Evolutionary conservation across 148 eudicot genomes (phyloP).

Genomic region (Beta vulgaris): DNA sequence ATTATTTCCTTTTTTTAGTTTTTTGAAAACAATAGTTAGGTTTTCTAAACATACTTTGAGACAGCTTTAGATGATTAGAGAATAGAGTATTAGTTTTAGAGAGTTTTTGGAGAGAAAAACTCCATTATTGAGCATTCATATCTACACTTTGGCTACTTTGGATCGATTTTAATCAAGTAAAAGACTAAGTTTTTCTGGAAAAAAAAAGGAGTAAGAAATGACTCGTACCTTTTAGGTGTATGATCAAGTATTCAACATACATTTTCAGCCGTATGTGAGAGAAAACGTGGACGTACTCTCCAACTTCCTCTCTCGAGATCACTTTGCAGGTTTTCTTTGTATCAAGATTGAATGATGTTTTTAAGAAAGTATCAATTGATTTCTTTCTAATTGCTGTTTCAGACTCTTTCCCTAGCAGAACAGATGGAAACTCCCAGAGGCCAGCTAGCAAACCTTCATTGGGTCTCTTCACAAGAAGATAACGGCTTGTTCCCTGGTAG

Average conservation of each 20-base stretch:
- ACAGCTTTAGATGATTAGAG: no score
- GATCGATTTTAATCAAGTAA: no score
- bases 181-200: no score
- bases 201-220: background rate
- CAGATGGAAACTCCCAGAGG: conserved; percentile 98
- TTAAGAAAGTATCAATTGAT: conserved; percentile 57
- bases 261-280: conserved; percentile 92
- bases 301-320: conserved; percentile 71
- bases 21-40: no score
- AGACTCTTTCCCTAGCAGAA: conserved; percentile 52
- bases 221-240: conserved; percentile 57
- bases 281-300: conserved; percentile 78
- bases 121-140: no score
- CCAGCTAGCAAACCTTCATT: conserved; percentile 94
- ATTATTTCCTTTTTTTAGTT: no score
- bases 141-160: no score
- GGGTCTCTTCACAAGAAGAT: conserved; percentile 89
- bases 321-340: conserved; percentile 41
- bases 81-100: no score
- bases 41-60: no score
- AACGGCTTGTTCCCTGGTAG: conserved; percentile 35
- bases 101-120: no score
- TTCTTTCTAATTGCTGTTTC: conserved; percentile 50
- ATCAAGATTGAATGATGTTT: conserved; percentile 55
- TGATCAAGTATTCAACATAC: conserved; percentile 66